Conservation (phyloP, 768 basidiomycete species). For the Boletus rubropictus region DNA sequence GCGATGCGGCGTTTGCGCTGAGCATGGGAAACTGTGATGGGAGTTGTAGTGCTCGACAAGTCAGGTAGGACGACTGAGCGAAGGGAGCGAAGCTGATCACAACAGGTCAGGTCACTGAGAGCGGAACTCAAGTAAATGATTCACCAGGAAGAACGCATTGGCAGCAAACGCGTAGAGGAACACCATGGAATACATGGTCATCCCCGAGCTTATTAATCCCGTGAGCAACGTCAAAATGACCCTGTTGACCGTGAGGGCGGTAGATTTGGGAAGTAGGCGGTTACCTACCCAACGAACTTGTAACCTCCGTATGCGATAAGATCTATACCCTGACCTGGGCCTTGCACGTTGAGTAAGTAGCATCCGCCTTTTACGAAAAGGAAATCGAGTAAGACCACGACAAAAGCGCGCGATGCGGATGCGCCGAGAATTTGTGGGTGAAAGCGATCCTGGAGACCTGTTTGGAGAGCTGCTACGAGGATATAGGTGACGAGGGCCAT, state of each 20-base stretch:
- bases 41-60: slow-evolving; percentile 37
- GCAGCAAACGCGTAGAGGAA: slow-evolving; percentile 86
- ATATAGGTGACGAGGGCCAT: slow-evolving; percentile 98
- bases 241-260: slow-evolving; percentile 35
- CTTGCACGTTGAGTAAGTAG: slow-evolving; percentile 86
- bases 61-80: slow-evolving; percentile 90
- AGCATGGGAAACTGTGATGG: slow-evolving; percentile 64
- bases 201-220: slow-evolving; percentile 57
- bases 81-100: slow-evolving; percentile 81
- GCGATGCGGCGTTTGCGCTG: slow-evolving; percentile 81
- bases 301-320: slow-evolving; percentile 92
- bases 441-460: slow-evolving; percentile 78
- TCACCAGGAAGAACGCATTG: slow-evolving; percentile 89
- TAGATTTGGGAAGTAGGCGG: not conserved
- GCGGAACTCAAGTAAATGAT: slow-evolving; percentile 18
- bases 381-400: slow-evolving; percentile 85
- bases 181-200: slow-evolving; percentile 58
- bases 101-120: not conserved
- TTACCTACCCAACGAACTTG: slow-evolving; percentile 87
- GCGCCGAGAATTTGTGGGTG: slow-evolving; percentile 87
- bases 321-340: slow-evolving; percentile 66
- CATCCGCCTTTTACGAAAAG: slow-evolving; percentile 85
- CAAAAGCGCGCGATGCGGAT: slow-evolving; percentile 76
- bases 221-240: slow-evolving; percentile 79
- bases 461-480: slow-evolving; percentile 77